A percentile compares a stretch with the other conserved stretches of the same genome.
phyloP scores from a whole-genome alignment of 148 eudicot species.

The Nyssa sinensis region DNA sequence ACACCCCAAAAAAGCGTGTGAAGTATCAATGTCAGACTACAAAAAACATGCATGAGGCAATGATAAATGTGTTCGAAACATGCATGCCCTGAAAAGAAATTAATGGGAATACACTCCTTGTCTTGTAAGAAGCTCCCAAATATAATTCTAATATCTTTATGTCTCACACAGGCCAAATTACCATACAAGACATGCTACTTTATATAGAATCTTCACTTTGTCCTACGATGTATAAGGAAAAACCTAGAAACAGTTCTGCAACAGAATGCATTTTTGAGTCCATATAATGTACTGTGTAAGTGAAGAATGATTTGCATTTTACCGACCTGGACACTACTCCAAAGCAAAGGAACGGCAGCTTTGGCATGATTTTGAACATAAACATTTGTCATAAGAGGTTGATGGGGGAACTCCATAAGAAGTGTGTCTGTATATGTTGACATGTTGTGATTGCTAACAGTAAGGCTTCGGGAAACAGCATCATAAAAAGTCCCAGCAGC shows the following conservation, averaged over 20 bases:
- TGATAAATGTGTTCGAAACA: background rate
- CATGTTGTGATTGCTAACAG: slow-evolving; percentile 68
- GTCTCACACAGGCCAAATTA: background rate
- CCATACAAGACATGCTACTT: background rate
- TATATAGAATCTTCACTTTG: background rate
- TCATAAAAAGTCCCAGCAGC: slow-evolving; percentile 98
- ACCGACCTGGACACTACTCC: slow-evolving; percentile 97
- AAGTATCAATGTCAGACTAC: too few species aligned
- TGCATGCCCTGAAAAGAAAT: background rate
- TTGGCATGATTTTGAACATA: slow-evolving; percentile 70
- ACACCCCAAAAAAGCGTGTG: too few species aligned
- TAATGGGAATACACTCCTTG: background rate
- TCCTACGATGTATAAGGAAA: background rate
- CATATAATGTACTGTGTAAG: background rate
- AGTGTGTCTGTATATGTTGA: slow-evolving; percentile 83
- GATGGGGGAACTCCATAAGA: slow-evolving; percentile 85
- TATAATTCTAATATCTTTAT: background rate
- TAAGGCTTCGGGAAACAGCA: slow-evolving; percentile 85
- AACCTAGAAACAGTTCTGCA: background rate
- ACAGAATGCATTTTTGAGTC: background rate
- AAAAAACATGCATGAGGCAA: background rate
- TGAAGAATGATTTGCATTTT: slow-evolving; percentile 2
- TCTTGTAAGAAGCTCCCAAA: background rate
- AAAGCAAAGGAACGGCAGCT: slow-evolving; percentile 89
- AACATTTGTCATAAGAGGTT: slow-evolving; percentile 93